Base-by-base conservation (phyloP, 108 stramenopile species). In the Cyclotella baltica region DNA sequence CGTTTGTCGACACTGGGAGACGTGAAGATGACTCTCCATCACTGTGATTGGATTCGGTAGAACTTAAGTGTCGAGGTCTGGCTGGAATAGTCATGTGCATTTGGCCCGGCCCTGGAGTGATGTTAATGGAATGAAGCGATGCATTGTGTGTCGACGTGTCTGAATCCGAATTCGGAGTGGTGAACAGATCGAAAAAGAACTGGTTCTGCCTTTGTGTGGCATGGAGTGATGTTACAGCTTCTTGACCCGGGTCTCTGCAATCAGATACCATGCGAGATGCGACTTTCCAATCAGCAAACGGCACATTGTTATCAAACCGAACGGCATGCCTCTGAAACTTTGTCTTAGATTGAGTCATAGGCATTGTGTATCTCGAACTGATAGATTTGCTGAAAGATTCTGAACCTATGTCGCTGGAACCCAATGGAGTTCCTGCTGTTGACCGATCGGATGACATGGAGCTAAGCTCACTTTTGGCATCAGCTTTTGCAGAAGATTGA, bases 181-280 rank as follows among this genome's bases (percentile, higher is more conserved):
- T 37, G 22, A 66, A 66, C 16, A 73, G 20, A 28, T 80, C 66
- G 36, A 80, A 80, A 31, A 80, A 73, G 13, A 80, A 68, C 28
- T 67, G 65, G 9, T 68, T 72, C 20, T 73, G 72, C 8, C 27
- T 31, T 16, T 61, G 11, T 4, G 13, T 43, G 40, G 40, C 40
- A 13, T 11, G 13, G 40, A 43, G 10, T 11, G 13, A 13, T 11
- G 40, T 11, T 43, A 11, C 25, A 62, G n/a, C n/a, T n/a, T n/a
- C n/a, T n/a, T n/a, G n/a, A n/a, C n/a, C 20, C 18, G 59, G 83
- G 83, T 73, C 58, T 85, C 88, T 53, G 77, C 77, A 85, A 83
- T 89, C 83, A 77, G 64, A 33, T 37, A 59, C 37, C 65, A 80
- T 67, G n/a, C 47, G 55, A 3, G 66, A 73, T 1, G 66, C 67